A percentile compares a stretch with the other conserved stretches of the same genome.
These are phyloP conservation scores for Alternaria viburni DNA, from an alignment of 2,329 filamentous ascomycete genomes.

Conservation along the genomic window DNA sequence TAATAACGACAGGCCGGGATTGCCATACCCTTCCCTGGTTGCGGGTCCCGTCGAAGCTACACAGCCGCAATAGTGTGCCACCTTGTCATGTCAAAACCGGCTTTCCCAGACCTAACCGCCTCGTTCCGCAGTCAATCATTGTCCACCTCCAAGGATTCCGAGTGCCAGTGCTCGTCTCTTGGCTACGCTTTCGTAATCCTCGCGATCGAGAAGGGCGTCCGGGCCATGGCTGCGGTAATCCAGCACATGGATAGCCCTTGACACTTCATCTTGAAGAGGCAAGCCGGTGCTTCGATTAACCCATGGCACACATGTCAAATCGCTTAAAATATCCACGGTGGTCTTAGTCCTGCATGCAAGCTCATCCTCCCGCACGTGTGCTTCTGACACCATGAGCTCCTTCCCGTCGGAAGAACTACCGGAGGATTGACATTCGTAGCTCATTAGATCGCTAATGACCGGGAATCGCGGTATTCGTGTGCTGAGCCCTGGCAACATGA, in stretches of 20 bases:
- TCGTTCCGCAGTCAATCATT: conserved; percentile 3
- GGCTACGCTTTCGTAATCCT: conserved; percentile 7
- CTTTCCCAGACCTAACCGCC: conserved; percentile 1
- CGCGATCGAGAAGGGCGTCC: conserved; percentile 9
- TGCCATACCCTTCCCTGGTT: background rate
- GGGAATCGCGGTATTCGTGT: conserved; percentile 6
- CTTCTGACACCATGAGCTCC: conserved; percentile 4
- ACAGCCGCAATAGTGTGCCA: conserved; percentile 4
- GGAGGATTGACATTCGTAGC: conserved; percentile 9
- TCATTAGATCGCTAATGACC: background rate
- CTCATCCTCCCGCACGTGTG: conserved; percentile 8
- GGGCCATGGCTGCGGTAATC: conserved; percentile 8
- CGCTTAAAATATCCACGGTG: conserved; percentile 3
- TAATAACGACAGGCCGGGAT: conserved; percentile 7
- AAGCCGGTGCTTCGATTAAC: conserved; percentile 4
- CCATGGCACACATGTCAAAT: conserved; percentile 6
- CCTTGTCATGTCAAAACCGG: conserved; percentile 9
- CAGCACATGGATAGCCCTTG: conserved; percentile 6
- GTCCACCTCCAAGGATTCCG: conserved; percentile 1
- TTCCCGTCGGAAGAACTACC: conserved; percentile 13
- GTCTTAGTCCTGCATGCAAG: background rate
- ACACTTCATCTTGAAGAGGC: conserved; percentile 6
- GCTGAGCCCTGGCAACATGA: background rate
- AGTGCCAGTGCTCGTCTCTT: conserved; percentile 1
- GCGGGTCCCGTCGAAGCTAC: conserved; percentile 6